Evolutionary conservation across 1,284 basidiomycete genomes (phyloP).

Genomic region (Takashimella koratensis): DNA sequence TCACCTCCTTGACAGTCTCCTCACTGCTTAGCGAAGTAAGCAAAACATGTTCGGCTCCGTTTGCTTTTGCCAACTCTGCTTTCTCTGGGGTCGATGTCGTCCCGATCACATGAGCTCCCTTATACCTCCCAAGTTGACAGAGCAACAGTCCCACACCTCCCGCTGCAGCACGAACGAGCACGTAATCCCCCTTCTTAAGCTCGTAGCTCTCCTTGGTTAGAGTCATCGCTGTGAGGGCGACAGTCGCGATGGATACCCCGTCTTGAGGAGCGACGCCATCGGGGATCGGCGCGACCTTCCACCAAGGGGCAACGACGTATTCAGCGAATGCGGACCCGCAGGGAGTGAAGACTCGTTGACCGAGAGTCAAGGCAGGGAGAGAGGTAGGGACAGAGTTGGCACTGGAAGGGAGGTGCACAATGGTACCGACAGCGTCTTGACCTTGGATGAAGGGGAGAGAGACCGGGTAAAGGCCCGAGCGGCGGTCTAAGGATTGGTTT

Average conservation of each 20-base stretch:
- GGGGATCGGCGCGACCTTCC: constrained; percentile 56
- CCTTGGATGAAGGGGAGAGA: constrained; percentile 72
- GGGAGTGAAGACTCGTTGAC: constrained; percentile 53
- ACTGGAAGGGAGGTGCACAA: constrained; percentile 64
- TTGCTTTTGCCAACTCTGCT: constrained; percentile 70
- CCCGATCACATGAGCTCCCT: constrained; percentile 85
- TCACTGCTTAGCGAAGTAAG: constrained; percentile 59
- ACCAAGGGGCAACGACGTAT: constrained; percentile 67
- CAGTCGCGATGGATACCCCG: constrained; percentile 66
- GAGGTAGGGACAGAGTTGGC: constrained; percentile 4
- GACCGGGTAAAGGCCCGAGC: constrained; percentile 52
- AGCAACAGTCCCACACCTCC: constrained; percentile 62
- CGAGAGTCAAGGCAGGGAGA: constrained; percentile 55
- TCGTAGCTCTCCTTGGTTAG: constrained; percentile 79
- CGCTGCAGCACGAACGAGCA: constrained; percentile 76
- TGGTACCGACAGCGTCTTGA: constrained; percentile 70
- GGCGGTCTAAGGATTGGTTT: constrained; percentile 32
- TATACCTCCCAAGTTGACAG: constrained; percentile 49
- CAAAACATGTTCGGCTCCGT: constrained; percentile 85
- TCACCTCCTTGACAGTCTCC: constrained; percentile 51
- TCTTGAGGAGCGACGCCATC: constrained; percentile 57
- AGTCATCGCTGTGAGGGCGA: constrained; percentile 75
- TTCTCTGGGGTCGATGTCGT: constrained; percentile 87
- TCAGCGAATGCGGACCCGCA: constrained; percentile 65
- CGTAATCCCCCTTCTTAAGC: constrained; percentile 60